phyloP scores from a whole-genome alignment of 257 asterid species.

The Solanum chmielewskii region DNA sequence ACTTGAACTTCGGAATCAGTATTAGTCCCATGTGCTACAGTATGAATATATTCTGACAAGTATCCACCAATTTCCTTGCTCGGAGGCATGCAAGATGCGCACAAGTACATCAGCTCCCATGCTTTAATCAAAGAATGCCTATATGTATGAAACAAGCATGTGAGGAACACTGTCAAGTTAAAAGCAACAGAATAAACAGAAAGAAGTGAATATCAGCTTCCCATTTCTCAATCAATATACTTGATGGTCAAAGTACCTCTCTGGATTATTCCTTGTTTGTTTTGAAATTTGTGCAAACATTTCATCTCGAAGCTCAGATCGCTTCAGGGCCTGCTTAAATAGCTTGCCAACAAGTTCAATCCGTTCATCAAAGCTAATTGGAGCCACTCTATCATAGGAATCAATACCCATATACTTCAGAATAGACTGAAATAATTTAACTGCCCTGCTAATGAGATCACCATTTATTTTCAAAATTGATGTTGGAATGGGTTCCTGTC shows the following conservation, averaged over 20 bases:
- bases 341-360: slow-evolving; percentile 78
- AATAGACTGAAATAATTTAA: slow-evolving; percentile 78
- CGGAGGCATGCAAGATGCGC: slow-evolving; percentile 98
- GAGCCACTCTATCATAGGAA: slow-evolving; percentile 51
- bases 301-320: slow-evolving; percentile 94
- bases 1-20: slow-evolving; percentile 78
- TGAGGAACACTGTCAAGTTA: background rate
- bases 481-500: slow-evolving; percentile 90
- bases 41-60: slow-evolving; percentile 72
- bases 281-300: slow-evolving; percentile 85
- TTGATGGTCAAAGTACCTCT: slow-evolving; percentile 38
- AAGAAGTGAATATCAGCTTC: background rate
- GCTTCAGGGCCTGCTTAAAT: slow-evolving; percentile 83
- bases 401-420: slow-evolving; percentile 90
- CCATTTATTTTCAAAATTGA: slow-evolving; percentile 69
- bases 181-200: background rate
- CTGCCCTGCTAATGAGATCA: slow-evolving; percentile 72
- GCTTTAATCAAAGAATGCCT: slow-evolving; percentile 74
- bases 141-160: slow-evolving; percentile 8
- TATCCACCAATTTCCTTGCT: slow-evolving; percentile 93
- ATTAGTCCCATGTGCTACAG: slow-evolving; percentile 53
- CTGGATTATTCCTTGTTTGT: slow-evolving; percentile 91
- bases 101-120: slow-evolving; percentile 93
- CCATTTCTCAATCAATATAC: background rate
- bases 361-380: slow-evolving; percentile 61